Evolutionary conservation across 768 basidiomycete genomes (phyloP), one percentile per base, ranked within the genome.

Genomic region (Pleurotus salmoneostramineus): DNA sequence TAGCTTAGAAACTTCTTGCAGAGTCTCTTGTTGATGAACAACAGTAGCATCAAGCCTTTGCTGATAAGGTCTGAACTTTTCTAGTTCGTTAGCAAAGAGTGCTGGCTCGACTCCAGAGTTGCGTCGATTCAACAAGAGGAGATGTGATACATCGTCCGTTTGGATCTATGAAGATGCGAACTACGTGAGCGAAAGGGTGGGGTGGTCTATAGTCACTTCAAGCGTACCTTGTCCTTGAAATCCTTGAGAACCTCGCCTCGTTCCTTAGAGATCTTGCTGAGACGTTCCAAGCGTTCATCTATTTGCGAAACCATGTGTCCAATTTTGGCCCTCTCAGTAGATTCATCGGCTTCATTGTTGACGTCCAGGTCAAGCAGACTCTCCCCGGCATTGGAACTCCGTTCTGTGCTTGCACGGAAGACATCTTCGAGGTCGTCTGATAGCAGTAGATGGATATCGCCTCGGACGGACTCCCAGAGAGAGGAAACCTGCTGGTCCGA

Each of bases 1-100:
- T 8, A 89, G 69, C n/a, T 76, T 70, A 8, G 83, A 77, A 6
- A 97, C 74, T 61, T 97, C 93, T 59, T 92, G 81, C 21, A 98
- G 64, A 1, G 84, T 79, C 6, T 78, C 69, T 56, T 89, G 83
- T 62, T 97, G 92, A 34, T 89, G 86, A 57, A 87, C 84, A 0
- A 94, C 81, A 0, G 93, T 93, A 2, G 88, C 81, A 4, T 83
- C 74, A 2, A 98, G 74, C 0, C 93, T 85, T 43, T 89, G 85
- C 65, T 97, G 94, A 66, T 91, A 95, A 0, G 95, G 93, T 17
- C 84, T 80, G 77, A 98, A 98, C 71, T 98, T 99, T 72, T 98
- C 96, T 17, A 98, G 82, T 68, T 98, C 95, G 6, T 88, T 83
- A 0, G 94, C 91, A 63, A 98, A 99, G 14, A 99, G 77, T 0